Evolutionary conservation across 2,329 filamentous ascomycete species (phyloP), one percentile per base, ranked within the genome.

Genomic region (Coccinonectria pachysandricola): DNA sequence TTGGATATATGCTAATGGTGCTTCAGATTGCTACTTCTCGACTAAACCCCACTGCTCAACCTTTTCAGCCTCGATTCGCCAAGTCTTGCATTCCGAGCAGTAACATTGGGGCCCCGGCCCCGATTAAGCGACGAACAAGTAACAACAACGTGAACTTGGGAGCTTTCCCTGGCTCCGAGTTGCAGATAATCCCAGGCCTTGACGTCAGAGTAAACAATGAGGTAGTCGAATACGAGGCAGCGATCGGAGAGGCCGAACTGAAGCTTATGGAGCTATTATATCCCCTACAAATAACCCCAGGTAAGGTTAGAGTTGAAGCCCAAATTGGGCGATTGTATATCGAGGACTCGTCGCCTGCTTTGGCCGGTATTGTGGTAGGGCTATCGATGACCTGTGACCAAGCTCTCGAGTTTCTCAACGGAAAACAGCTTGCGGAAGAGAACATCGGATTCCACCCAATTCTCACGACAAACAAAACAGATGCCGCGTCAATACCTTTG

Each of bases 261-360:
- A 24, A 30, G 27, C 18, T 37, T 5, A 30, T 24, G 6, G 24
- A 35, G 2, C 15, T 48, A 11, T 21, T 43, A 3, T 26, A 28
- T 6, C 15, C 46, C 6, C 22, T 53, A 10, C 36, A 41, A 23
- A 18, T 40, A 6, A 33, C 32, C 0, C 44, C 51, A 6, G 51
- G 51, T 2, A 25, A 28, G 6, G 18, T 51, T 9, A 35, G 30
- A 5, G 21, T 53, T 7, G 34, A 43, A 19, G 30, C 46, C 15
- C 35, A 35, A 9, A 46, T 54, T 22, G 51, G 51, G 2, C 45
- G 51, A 3, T 30, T 52, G 7, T 52, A 46, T 24, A 19, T 49
- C 17, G 46, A 40, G 14, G 30, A 48, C 7, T 13, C 38, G 8
- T 25, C 19, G 4, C 32, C 30, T 9, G 27, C 31, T 8, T 12